phyloP scores from a whole-genome alignment of 345 rosid genomes.

The Acer negundo region DNA sequence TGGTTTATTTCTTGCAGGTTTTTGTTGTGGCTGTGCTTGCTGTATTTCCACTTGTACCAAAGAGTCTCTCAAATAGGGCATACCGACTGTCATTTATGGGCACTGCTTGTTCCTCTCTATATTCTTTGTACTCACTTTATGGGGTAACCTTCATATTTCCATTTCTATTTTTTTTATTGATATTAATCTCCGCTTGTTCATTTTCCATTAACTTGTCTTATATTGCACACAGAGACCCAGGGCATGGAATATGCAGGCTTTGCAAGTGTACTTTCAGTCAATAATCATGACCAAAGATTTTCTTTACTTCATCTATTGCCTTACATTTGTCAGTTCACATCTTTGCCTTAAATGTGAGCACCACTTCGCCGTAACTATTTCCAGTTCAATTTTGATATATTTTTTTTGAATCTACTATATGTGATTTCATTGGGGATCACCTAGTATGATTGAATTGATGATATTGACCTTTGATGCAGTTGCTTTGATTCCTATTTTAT shows the following conservation, averaged over 20 bases:
- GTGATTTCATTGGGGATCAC: neutral
- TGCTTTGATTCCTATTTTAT: constrained; percentile 88
- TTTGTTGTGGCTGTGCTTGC: constrained; percentile 89
- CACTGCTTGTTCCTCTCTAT: constrained; percentile 81
- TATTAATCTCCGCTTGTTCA: constrained; percentile 16
- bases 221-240: constrained; percentile 69
- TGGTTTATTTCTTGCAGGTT: constrained; percentile 54
- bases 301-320: constrained; percentile 87
- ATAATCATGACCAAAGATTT: constrained; percentile 87
- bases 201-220: constrained; percentile 18
- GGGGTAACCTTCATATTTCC: constrained; percentile 56
- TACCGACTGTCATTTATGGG: constrained; percentile 93
- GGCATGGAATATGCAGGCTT: constrained; percentile 86
- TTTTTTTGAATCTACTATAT: neutral
- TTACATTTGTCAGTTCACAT: constrained; percentile 82
- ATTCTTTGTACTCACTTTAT: constrained; percentile 81
- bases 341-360: constrained; percentile 88
- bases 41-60: constrained; percentile 75
- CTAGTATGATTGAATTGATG: constrained; percentile 12
- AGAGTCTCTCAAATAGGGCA: constrained; percentile 74
- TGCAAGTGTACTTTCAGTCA: constrained; percentile 85
- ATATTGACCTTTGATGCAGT: constrained; percentile 45
- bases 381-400: neutral
- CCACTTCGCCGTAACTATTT: constrained; percentile 10
- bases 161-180: neutral